Evolutionary conservation across 371 early-diverging fungal species (phyloP).

Genomic region (Fennellomyces sp.): DNA sequence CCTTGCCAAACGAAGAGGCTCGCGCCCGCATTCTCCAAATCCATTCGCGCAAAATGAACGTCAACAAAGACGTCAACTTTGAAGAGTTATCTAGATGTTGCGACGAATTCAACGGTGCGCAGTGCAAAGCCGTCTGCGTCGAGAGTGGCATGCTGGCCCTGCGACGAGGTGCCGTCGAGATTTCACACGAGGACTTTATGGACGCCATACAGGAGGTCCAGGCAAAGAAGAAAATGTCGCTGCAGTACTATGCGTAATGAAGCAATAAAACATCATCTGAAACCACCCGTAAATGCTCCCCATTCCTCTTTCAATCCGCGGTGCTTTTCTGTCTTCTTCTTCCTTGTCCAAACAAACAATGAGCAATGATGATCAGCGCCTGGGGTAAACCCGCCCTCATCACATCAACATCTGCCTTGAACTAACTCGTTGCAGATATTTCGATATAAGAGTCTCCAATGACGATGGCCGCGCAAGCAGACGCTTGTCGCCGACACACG

Average conservation of each 20-base stretch:
- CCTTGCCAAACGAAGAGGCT: constrained; percentile 98
- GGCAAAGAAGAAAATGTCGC: constrained; percentile 99
- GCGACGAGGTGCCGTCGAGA: constrained; percentile 86
- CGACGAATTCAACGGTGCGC: constrained; percentile 99
- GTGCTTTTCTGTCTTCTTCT: not conserved
- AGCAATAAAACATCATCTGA: not conserved
- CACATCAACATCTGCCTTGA: no score
- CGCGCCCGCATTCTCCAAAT: constrained; percentile 99
- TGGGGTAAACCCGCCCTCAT: not conserved
- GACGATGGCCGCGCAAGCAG: not conserved
- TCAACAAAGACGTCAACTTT: constrained; percentile 96
- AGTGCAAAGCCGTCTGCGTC: constrained; percentile 99
- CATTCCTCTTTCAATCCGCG: no score
- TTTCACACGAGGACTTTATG: constrained; percentile 99
- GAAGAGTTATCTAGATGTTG: constrained; percentile 98
- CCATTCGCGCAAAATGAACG: constrained; percentile 99
- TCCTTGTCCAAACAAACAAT: not conserved
- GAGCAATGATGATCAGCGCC: not conserved
- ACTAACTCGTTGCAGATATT: no score
- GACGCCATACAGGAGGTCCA: constrained; percentile 99
- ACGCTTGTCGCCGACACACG: not conserved
- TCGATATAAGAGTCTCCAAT: not conserved
- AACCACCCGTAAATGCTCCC: not conserved
- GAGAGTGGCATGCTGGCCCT: constrained; percentile 96
- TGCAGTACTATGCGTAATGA: constrained; percentile 91